These are phyloP conservation scores for Penicillium maclennaniae DNA, from an alignment of 495 filamentous ascomycete genomes.

Conservation along the genomic window DNA sequence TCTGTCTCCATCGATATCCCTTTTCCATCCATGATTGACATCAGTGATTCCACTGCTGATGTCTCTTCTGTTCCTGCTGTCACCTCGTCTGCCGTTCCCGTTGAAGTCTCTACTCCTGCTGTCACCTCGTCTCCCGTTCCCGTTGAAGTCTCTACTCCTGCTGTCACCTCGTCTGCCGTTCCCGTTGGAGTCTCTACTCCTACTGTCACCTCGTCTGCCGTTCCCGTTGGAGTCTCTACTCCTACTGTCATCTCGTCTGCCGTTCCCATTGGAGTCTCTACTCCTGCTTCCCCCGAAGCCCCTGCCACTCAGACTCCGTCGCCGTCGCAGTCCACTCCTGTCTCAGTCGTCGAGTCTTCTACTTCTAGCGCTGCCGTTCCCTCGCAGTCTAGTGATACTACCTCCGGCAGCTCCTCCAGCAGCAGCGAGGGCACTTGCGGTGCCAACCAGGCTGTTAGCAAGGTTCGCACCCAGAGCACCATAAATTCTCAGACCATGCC, in stretches of 20 bases:
- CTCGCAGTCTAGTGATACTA: slow-evolving; percentile 4
- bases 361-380: not conserved
- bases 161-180: not conserved
- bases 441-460: slow-evolving; percentile 26
- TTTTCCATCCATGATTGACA: not conserved
- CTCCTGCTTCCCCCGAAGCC: not conserved
- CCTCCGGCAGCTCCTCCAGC: slow-evolving; percentile 10
- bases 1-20: slow-evolving; percentile 4
- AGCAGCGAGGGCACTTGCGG: slow-evolving; percentile 26
- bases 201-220: not conserved
- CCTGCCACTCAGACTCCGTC: not conserved
- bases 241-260: not conserved
- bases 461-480: slow-evolving; percentile 37
- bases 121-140: slow-evolving; percentile 1
- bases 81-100: not conserved
- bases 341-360: not conserved
- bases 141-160: not conserved
- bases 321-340: not conserved
- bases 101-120: not conserved
- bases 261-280: not conserved
- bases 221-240: not conserved
- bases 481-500: slow-evolving; percentile 37
- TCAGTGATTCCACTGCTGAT: slow-evolving; percentile 2
- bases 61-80: not conserved
- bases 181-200: not conserved